A percentile compares a stretch with the other conserved stretches of the same genome.
phyloP scores from a whole-genome alignment of 1,284 basidiomycete species.

The Rhizoctonia solani region DNA sequence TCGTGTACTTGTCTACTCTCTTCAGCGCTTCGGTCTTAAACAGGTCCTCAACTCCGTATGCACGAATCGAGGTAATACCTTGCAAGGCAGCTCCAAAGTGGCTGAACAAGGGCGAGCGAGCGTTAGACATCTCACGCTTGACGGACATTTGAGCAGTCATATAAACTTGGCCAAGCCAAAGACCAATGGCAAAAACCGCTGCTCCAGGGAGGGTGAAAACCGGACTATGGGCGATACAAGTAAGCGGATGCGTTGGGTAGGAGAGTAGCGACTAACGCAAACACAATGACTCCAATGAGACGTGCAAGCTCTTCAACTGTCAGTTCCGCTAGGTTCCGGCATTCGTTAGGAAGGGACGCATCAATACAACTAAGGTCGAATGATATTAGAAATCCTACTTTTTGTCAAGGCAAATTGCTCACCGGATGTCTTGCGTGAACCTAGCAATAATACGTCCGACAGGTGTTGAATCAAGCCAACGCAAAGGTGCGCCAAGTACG shows the following conservation, averaged over 20 bases:
- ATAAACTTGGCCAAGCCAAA: slow-evolving; percentile 53
- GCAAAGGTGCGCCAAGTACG: slow-evolving; percentile 60
- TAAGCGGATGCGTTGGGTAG: too few relatives aligned
- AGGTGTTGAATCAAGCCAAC: slow-evolving; percentile 50
- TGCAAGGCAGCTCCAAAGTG: background rate
- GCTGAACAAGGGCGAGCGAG: slow-evolving; percentile 62
- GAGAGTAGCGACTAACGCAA: slow-evolving; percentile 43
- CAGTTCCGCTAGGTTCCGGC: slow-evolving; percentile 45
- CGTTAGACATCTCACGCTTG: slow-evolving; percentile 74
- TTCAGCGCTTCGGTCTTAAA: slow-evolving; percentile 37
- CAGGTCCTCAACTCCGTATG: slow-evolving; percentile 38
- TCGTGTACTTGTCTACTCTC: slow-evolving; percentile 39
- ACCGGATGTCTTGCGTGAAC: slow-evolving; percentile 50
- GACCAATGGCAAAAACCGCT: slow-evolving; percentile 52
- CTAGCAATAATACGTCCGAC: slow-evolving; percentile 50
- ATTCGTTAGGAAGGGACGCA: slow-evolving; percentile 36
- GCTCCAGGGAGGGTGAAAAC: slow-evolving; percentile 49
- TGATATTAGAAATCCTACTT: slow-evolving; percentile 38
- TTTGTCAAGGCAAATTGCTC: too few relatives aligned
- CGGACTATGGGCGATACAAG: background rate
- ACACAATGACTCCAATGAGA: slow-evolving; percentile 48
- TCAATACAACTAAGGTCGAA: too few relatives aligned
- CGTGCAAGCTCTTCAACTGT: slow-evolving; percentile 44
- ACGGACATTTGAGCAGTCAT: slow-evolving; percentile 75
- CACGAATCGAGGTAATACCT: slow-evolving; percentile 45